Evolutionary conservation across 2,329 filamentous ascomycete species (phyloP), one percentile per base, ranked within the genome.

Genomic region (Sporothrix globosa): DNA sequence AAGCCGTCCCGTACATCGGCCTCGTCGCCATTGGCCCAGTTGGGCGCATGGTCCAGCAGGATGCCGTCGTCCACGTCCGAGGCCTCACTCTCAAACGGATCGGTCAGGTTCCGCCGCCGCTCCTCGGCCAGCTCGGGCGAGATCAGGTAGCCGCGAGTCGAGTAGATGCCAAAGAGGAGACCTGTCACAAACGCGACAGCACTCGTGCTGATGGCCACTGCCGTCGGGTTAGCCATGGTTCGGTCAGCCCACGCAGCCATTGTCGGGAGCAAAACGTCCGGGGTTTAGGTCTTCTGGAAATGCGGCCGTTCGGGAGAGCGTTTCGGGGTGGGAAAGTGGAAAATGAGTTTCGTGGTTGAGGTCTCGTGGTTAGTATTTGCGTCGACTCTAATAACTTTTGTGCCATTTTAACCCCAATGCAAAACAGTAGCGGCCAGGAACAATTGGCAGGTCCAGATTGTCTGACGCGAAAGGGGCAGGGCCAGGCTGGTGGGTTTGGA

Each of bases 161-260:
- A 85, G 81, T 93, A 93, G 72, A 97, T 82, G 73, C 92, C 93
- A 17, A 97, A 86, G 50, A 93, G 88, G 81, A 95, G 97, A 76
- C 94, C 94, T 0, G 88, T 86, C 69, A 96, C 79, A 74, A 92
- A 89, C 73, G 90, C 87, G 70, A 95, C 82, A 73, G 96, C 86
- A 74, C 90, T 89, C 21, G 92, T 93, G 69, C 90, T 88, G 73
- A 95, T 82, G 60, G 93, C 83, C 71, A 93, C 84, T 27, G 75
- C 69, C 34, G 70, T 67, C 46, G 74, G 58, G 60, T 50, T 72
- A 46, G 53, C 48, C 52, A 71, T 44, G 17, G 72, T 34, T 24
- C 58, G 68, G 9, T 58, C 48, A 21, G 66, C 46, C 58, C 58
- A 72, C 14, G 58, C 44, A 27, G 58, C 50, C 70, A 73, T 73